Evolutionary conservation across 108 stramenopile genomes (phyloP).

Genomic region (Chaetoceros muelleri): DNA sequence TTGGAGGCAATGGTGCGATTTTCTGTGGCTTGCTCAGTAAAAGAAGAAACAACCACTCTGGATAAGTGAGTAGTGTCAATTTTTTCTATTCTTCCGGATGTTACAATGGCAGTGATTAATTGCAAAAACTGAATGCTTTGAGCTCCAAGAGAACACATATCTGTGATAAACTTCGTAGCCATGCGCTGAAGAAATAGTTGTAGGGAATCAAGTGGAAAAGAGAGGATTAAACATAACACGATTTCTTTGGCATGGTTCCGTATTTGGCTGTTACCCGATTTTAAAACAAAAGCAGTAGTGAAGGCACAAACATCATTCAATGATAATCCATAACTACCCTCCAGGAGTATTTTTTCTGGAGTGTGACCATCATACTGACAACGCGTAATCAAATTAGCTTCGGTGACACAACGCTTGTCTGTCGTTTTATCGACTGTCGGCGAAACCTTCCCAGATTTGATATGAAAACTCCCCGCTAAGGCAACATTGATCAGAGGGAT

Average conservation of each 20-base stretch:
- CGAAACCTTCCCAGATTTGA: no score
- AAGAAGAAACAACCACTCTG: conserved; percentile 12
- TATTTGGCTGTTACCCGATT: conserved; percentile 38
- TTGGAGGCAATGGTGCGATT: no score
- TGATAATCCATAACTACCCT: conserved; percentile 10
- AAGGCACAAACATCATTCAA: conserved; percentile 39
- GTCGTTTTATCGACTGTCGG: not conserved
- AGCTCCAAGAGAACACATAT: conserved; percentile 31
- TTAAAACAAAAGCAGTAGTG: conserved; percentile 32
- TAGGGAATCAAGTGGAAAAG: conserved; percentile 13
- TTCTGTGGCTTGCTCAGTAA: not conserved
- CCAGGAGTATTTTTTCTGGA: conserved; percentile 35
- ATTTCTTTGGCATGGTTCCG: conserved; percentile 27
- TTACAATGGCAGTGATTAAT: conserved; percentile 6
- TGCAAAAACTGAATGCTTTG: conserved; percentile 16
- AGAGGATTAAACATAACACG: conserved; percentile 16
- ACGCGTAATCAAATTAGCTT: no score
- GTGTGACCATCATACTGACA: no score
- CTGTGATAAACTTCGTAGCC: conserved; percentile 17
- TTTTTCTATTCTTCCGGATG: not conserved
- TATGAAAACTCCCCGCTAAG: no score
- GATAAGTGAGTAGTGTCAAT: conserved; percentile 16
- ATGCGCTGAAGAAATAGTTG: conserved; percentile 24
- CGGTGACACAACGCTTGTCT: not conserved
- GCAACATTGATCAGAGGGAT: conserved; percentile 50